Conservation (phyloP, 1,284 basidiomycete species). For the Tremellales sp. region DNA sequence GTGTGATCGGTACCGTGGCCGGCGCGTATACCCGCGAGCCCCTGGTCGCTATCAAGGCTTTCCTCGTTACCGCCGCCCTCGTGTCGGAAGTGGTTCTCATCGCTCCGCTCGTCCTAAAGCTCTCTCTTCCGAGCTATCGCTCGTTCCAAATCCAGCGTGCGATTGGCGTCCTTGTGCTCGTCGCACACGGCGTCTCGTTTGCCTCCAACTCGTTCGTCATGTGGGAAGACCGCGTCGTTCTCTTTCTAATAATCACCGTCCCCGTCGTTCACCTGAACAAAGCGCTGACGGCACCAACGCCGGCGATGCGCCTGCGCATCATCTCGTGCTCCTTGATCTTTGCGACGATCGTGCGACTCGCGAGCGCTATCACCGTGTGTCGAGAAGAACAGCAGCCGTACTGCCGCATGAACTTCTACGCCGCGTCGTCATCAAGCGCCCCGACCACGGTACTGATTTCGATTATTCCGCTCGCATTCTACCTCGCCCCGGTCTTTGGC, state of each 20-base stretch:
- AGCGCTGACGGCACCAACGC: slow-evolving; percentile 60
- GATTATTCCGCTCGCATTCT: slow-evolving; percentile 56
- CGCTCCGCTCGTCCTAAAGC: slow-evolving; percentile 24
- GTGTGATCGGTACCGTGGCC: slow-evolving; percentile 31
- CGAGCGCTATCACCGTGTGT: slow-evolving; percentile 76
- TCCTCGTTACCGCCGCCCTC: slow-evolving; percentile 23
- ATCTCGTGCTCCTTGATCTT: slow-evolving; percentile 65
- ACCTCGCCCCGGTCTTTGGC: slow-evolving; percentile 60
- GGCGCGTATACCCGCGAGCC: slow-evolving; percentile 43
- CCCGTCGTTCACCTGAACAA: slow-evolving; percentile 58
- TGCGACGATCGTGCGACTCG: slow-evolving; percentile 66
- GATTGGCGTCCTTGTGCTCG: slow-evolving; percentile 55
- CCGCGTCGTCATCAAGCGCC: slow-evolving; percentile 63
- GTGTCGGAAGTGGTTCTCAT: slow-evolving; percentile 39
- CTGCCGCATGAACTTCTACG: slow-evolving; percentile 82
- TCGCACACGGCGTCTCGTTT: slow-evolving; percentile 68
- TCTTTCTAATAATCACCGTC: slow-evolving; percentile 64
- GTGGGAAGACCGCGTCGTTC: slow-evolving; percentile 85
- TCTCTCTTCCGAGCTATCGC: slow-evolving; percentile 9
- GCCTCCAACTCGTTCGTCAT: slow-evolving; percentile 91
- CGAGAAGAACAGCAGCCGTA: slow-evolving; percentile 89
- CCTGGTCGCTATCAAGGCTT: slow-evolving; percentile 52
- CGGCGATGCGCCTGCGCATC: slow-evolving; percentile 69
- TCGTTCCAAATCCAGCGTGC: slow-evolving; percentile 26
- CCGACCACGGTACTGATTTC: slow-evolving; percentile 59